These are phyloP conservation scores for Leishmania amazonensis DNA, from an alignment of 208 protist genomes.

Conservation along the genomic window DNA sequence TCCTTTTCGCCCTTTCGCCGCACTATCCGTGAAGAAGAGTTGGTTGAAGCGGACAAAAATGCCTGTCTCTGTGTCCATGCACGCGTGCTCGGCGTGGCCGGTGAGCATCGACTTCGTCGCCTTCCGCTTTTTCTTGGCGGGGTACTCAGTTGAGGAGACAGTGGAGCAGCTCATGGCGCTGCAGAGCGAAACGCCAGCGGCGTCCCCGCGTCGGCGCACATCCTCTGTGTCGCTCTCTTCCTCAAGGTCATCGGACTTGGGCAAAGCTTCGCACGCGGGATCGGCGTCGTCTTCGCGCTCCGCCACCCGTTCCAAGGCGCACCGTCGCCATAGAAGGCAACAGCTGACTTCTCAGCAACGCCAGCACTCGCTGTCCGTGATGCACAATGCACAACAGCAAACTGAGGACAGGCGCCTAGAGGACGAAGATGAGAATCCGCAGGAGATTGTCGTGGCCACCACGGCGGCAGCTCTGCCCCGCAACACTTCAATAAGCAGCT, in stretches of 20 bases:
- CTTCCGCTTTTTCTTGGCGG: slow-evolving; percentile 65
- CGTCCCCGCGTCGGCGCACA: not conserved
- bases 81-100: slow-evolving; percentile 73
- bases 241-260: not conserved
- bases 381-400: slow-evolving; percentile 1
- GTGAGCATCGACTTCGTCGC: slow-evolving; percentile 69
- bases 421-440: slow-evolving; percentile 7
- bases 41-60: slow-evolving; percentile 19
- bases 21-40: not conserved
- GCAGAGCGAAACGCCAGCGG: slow-evolving; percentile 11
- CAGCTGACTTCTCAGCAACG: not conserved
- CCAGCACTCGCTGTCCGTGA: not conserved
- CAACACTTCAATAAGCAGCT: not conserved
- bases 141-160: slow-evolving; percentile 73
- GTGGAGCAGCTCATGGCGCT: slow-evolving; percentile 58
- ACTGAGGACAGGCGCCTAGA: slow-evolving; percentile 17
- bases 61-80: slow-evolving; percentile 61
- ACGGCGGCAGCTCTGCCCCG: not conserved
- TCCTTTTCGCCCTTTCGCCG: not conserved
- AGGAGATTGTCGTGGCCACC: slow-evolving; percentile 16
- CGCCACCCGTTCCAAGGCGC: not conserved
- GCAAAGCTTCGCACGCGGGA: not conserved
- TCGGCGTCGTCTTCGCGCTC: slow-evolving; percentile 9
- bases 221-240: slow-evolving; percentile 12
- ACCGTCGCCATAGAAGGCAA: not conserved